A percentile compares a stretch with the other conserved stretches of the same genome.
Conservation (phyloP, 2,329 filamentous ascomycete species). For the Rutstroemia sp. region DNA sequence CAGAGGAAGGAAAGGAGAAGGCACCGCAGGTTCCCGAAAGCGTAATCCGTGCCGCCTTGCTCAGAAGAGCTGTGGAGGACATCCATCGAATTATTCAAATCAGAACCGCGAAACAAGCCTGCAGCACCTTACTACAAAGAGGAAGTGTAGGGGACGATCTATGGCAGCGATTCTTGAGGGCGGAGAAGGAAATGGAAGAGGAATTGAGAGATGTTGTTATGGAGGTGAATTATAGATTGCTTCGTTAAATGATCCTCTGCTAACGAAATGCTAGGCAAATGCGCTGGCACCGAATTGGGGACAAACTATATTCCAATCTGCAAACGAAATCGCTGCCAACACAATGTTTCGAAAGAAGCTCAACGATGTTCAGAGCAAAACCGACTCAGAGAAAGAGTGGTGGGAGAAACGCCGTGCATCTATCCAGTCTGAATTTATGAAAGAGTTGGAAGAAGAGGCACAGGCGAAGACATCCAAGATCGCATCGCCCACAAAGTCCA, state of each 20-base stretch:
- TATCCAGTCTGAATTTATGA: constrained; percentile 73
- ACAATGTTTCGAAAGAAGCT: constrained; percentile 66
- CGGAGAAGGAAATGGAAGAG: constrained; percentile 96
- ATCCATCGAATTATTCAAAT: constrained; percentile 88
- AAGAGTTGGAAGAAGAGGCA: constrained; percentile 66
- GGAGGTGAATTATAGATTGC: constrained; percentile 54
- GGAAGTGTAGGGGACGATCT: constrained; percentile 94
- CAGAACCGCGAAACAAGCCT: constrained; percentile 79
- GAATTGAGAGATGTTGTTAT: constrained; percentile 90
- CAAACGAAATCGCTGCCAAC: constrained; percentile 92
- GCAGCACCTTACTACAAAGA: constrained; percentile 74
- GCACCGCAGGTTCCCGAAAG: constrained; percentile 67
- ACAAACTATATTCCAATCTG: constrained; percentile 91
- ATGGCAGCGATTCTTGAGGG: constrained; percentile 84
- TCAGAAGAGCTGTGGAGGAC: constrained; percentile 86
- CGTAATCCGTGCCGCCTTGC: constrained; percentile 77
- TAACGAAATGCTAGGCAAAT: constrained; percentile 61
- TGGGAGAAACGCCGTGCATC: constrained; percentile 77
- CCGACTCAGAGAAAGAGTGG: constrained; percentile 74
- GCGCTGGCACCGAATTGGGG: constrained; percentile 86
- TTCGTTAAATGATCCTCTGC: background rate
- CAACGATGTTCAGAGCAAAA: constrained; percentile 65
- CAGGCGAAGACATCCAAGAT: constrained; percentile 32
- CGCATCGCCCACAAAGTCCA: constrained; percentile 32
- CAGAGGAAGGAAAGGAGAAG: constrained; percentile 57